Base-by-base conservation (phyloP, 257 asterid species). In the Anisodus tanguticus region DNA sequence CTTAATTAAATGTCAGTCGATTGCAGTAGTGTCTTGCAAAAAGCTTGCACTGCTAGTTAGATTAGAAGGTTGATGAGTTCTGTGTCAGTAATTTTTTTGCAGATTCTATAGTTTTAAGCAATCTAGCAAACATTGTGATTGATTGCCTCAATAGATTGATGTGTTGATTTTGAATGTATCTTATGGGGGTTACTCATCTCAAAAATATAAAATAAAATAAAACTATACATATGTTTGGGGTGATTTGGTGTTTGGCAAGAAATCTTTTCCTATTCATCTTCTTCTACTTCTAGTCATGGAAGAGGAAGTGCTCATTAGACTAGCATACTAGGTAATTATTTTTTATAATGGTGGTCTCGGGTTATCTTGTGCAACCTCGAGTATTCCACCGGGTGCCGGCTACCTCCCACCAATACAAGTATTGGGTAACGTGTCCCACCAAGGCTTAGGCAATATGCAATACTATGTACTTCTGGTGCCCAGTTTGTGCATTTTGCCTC, bases 81-180 rank as follows among this genome's bases (percentile, higher is more conserved):
- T 26, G 12, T 8, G 53, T 26, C 47, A 12, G 26, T 7, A 13
- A 12, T 11, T 13, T 2, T 51, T 26, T 22, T 76, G 63, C 63
- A 13, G 22, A 26, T 26, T 77, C 26, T 26, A 15, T 77, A 69
- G 78, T 41, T 49, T 71, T 51, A 74, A 49, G 81, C 62, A 22
- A 74, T 74, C 39, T 49, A 49, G 62, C 62, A 22, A 22, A 74
- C 81, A 69, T 69, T 69, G 8, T 69, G 54, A 69, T 64, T 9
- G 78, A 41, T 69, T 41, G 78, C 19, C 76, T 68, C 74, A 67
- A 67, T 66, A 35, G 49, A 13, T 9, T 71, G 79, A 71, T 45
- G 8, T 26, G 17, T 22, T 45, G 79, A 71, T 71, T 70, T 71
- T 71, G 79, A 71, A 71, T 71, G 79, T 45, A n/a, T 71, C 37